Evolutionary conservation across 2,329 filamentous ascomycete genomes (phyloP), one percentile per base, ranked within the genome.

Genomic region (Achaetomium macrosporum): DNA sequence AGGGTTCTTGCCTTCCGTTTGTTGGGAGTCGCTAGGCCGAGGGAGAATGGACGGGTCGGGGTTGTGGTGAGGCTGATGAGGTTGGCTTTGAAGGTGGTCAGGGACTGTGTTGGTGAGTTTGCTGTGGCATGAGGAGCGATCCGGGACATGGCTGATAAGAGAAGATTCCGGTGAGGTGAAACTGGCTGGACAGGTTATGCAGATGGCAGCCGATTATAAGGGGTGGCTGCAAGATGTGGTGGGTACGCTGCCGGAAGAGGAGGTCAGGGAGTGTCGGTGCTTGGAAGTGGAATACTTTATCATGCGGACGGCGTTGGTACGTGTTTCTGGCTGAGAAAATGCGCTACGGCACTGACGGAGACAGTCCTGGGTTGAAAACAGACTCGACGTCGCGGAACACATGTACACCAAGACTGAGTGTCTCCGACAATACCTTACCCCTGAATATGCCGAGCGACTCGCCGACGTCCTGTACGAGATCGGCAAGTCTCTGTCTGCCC

Each of bases 301-400:
- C 5, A 67, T 90, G 54, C 78, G 87, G 31, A 82, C 82, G 36
- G 76, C 78, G 31, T 66, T 93, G 68, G 89, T 90, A 69, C 66
- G 76, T 58, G 10, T 36, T 8, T 11, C 12, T 10, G 3, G 11
- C n/a, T 11, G 15, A 46, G 9, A 12, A 20, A 16, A 9, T 3
- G 19, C 20, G 5, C 42, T 9, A 20, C 55, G 36, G 39, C 40
- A 39, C 55, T 61, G 36, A 61, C 42, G 0, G 10, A 15, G 5
- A 33, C 46, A 92, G 88, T 79, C 84, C 30, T 95, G 85, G 83
- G 82, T 83, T 61, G 84, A 90, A 63, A 76, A 81, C 39, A 80
- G 85, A 39, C 73, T 87, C 13, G 87, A 92, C 53, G 78, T 90
- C 44, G 88, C 88, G 29, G 88, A 95, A 50, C 82, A 89, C 66